These are phyloP conservation scores for Lyophyllum semitale DNA, from an alignment of 768 basidiomycete species.

Conservation along the genomic window DNA sequence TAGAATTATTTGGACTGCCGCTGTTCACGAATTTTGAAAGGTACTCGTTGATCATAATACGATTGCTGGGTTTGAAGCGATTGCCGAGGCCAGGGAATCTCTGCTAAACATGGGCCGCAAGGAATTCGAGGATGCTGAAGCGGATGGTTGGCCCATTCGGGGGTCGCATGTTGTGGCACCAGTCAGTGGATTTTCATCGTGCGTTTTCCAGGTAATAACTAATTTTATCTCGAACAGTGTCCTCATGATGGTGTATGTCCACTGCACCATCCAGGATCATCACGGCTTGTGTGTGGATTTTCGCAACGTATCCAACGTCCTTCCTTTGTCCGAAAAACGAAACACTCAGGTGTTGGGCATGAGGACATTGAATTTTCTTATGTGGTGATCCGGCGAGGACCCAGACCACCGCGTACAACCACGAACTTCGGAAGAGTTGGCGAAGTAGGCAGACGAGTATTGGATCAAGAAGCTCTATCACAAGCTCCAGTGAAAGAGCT, in stretches of 20 bases:
- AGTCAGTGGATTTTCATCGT: constrained; percentile 43
- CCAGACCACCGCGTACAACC: constrained; percentile 50
- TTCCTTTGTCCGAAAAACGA: constrained; percentile 81
- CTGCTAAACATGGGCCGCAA: constrained; percentile 65
- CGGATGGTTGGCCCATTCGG: constrained; percentile 32
- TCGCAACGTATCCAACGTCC: constrained; percentile 88
- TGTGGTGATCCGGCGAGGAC: constrained; percentile 81
- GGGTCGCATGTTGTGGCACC: constrained; percentile 90
- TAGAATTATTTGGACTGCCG: constrained; percentile 2
- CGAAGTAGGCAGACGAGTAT: constrained; percentile 48
- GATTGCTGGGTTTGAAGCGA: constrained; percentile 69
- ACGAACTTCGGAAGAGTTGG: constrained; percentile 53
- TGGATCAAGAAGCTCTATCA: constrained; percentile 33
- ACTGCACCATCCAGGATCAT: constrained; percentile 56
- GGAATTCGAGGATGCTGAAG: constrained; percentile 52
- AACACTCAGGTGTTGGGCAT: constrained; percentile 82
- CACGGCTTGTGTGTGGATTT: constrained; percentile 73
- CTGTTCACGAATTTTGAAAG: constrained; percentile 37
- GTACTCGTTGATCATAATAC: constrained; percentile 87
- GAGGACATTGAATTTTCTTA: constrained; percentile 92
- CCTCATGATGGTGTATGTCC: constrained; percentile 91
- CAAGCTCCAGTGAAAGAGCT: constrained; percentile 40
- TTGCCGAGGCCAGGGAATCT: constrained; percentile 78
- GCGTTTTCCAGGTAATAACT: constrained; percentile 4
- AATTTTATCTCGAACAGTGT: constrained; percentile 53